Evolutionary conservation across 192 early-diverging fungal species (phyloP), one percentile per base, ranked within the genome.

Genomic region (Obelidium mucronatum): DNA sequence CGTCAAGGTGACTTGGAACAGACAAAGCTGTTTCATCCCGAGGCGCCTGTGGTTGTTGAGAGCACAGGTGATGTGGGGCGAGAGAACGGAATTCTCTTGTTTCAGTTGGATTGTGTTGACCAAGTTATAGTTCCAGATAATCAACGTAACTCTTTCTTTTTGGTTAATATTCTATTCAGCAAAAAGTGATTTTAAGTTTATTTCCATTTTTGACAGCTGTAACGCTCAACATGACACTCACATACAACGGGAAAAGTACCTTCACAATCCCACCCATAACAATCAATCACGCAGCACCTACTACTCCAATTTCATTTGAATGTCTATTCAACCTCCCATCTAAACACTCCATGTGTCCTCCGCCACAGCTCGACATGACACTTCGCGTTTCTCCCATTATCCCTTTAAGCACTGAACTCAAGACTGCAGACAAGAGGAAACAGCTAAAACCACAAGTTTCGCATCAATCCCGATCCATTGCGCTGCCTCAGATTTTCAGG

Each of bases 1-100:
- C 36, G 72, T 22, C 28, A 30, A 2, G 72, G 72, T 6, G 15
- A 62, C 26, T 40, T 74, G 19, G n/a, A 74, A 35, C 72, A 74
- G 62, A 74, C 59, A 24, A 74, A 62, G 62, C 13, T 62, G 15
- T 74, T 42, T 33, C 19, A 74, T 42, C 72, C 72, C n/a, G 72
- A 74, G 3, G 13, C 60, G 8, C 72, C 72, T 3, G 72, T 63
- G 11, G 28, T 28, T 11, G 15, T 37, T 37, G 36, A 15, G 13
- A 17, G 11, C 4, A 22, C 17, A 33, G 70, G 35, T 2, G 28
- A 28, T 2, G 48, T 69, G 1, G 26, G 26, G 4, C 40, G 35
- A 8, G 51, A 73, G 33, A 56, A 73, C 40, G 70, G 70, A 35
- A 48, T 74, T 30, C 42, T 74, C 19, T 48, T 74, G 5, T 74